These are phyloP conservation scores for Trichoderma lentiforme DNA, from an alignment of 2,329 filamentous ascomycete species.

Conservation along the genomic window DNA sequence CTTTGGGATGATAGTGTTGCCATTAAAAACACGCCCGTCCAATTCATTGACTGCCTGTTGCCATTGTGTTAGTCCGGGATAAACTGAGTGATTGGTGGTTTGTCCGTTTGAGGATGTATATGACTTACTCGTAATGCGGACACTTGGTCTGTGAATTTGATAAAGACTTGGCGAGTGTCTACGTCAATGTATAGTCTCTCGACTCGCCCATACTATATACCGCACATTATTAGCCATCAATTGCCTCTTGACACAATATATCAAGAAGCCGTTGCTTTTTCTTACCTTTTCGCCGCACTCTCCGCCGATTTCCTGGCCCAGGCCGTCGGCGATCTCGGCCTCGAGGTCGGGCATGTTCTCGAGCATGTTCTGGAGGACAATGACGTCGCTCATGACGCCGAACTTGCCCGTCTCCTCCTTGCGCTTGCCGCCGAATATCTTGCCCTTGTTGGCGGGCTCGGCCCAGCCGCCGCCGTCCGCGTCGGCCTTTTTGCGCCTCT, in stretches of 20 bases:
- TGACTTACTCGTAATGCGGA: slow-evolving; percentile 73
- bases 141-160: slow-evolving; percentile 84
- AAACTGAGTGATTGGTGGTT: neutral
- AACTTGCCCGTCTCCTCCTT: slow-evolving; percentile 52
- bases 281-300: slow-evolving; percentile 77
- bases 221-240: neutral
- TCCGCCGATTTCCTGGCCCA: slow-evolving; percentile 94
- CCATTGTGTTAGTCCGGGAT: slow-evolving; percentile 8
- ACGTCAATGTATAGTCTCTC: slow-evolving; percentile 75
- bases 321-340: slow-evolving; percentile 68
- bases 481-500: slow-evolving; percentile 74
- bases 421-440: slow-evolving; percentile 74
- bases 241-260: neutral
- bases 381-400: slow-evolving; percentile 74
- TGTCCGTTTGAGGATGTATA: neutral
- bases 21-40: slow-evolving; percentile 83
- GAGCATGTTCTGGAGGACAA: slow-evolving; percentile 81
- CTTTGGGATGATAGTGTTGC: slow-evolving; percentile 74
- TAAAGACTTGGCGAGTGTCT: slow-evolving; percentile 69
- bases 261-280: neutral
- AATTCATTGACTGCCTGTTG: slow-evolving; percentile 80
- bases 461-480: slow-evolving; percentile 76
- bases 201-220: slow-evolving; percentile 69
- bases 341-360: slow-evolving; percentile 74
- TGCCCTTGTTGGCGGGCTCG: slow-evolving; percentile 65